Conservation (phyloP, 2,329 filamentous ascomycete species). For the Fusarium sp. region DNA sequence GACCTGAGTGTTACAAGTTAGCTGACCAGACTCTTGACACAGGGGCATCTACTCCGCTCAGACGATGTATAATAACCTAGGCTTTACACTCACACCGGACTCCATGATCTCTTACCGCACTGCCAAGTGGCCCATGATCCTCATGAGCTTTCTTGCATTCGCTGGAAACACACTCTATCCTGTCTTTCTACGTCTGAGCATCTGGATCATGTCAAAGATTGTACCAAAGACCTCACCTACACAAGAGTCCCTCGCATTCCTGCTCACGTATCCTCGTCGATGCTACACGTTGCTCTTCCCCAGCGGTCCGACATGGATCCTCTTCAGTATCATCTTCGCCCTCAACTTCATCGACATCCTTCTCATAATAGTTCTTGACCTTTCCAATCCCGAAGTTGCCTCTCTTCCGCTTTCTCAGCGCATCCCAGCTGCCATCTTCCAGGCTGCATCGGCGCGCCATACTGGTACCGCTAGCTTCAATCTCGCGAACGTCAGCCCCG, state of each 20-base stretch:
- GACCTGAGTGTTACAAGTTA: fast-evolving
- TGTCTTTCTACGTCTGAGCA: slow-evolving; percentile 63
- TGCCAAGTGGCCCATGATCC: slow-evolving; percentile 53
- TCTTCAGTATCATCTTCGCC: slow-evolving; percentile 58
- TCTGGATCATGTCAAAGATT: slow-evolving; percentile 64
- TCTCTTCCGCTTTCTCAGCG: slow-evolving; percentile 55
- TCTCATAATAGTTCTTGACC: slow-evolving; percentile 60
- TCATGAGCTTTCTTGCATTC: slow-evolving; percentile 59
- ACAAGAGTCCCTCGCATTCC: slow-evolving; percentile 59
- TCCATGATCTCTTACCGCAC: slow-evolving; percentile 61
- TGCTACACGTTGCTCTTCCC: slow-evolving; percentile 72
- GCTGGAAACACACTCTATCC: slow-evolving; percentile 66
- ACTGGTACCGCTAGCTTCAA: slow-evolving; percentile 60
- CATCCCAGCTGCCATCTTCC: slow-evolving; percentile 64
- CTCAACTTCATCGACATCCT: slow-evolving; percentile 65
- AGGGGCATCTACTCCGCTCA: slow-evolving; percentile 60
- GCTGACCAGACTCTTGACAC: background rate
- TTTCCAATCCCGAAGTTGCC: slow-evolving; percentile 56
- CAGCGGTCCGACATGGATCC: slow-evolving; percentile 65
- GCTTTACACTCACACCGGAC: slow-evolving; percentile 60
- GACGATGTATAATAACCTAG: slow-evolving; percentile 61
- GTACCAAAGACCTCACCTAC: slow-evolving; percentile 50
- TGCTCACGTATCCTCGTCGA: slow-evolving; percentile 69
- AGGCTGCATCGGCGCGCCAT: slow-evolving; percentile 60
- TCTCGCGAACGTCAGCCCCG: slow-evolving; percentile 60